These are phyloP conservation scores for Acacia crassicarpa DNA, from an alignment of 306 rosid species.

Conservation along the genomic window DNA sequence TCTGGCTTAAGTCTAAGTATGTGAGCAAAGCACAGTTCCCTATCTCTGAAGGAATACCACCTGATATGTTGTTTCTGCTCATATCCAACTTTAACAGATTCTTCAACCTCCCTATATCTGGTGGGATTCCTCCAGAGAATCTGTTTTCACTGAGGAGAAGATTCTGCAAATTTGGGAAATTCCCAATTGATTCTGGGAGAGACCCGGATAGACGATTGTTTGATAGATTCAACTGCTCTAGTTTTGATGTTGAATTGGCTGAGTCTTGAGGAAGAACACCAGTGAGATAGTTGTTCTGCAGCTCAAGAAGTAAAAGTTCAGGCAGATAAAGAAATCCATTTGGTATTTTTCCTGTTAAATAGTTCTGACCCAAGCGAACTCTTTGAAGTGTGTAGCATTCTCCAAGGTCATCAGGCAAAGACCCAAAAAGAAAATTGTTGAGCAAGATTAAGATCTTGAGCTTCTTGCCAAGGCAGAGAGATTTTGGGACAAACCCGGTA, in stretches of 20 bases:
- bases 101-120: conserved; percentile 59
- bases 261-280: conserved; percentile 58
- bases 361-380: conserved; percentile 85
- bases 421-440: conserved; percentile 80
- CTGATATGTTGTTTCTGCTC: conserved; percentile 77
- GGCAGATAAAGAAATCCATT: conserved; percentile 76
- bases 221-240: conserved; percentile 69
- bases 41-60: conserved; percentile 63
- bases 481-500: conserved; percentile 72
- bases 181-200: conserved; percentile 66
- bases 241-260: conserved; percentile 53
- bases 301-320: conserved; percentile 65
- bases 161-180: conserved; percentile 66
- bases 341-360: conserved; percentile 71
- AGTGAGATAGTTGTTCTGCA: conserved; percentile 73
- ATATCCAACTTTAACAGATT: conserved; percentile 66
- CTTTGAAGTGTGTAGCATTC: conserved; percentile 60
- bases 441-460: conserved; percentile 68
- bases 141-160: conserved; percentile 65
- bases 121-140: conserved; percentile 71
- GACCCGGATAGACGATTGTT: conserved; percentile 73
- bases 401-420: conserved; percentile 76
- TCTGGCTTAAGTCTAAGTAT: conserved; percentile 84
- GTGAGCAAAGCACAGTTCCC: conserved; percentile 59
- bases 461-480: conserved; percentile 66